Evolutionary conservation across 1,139 yeast genomes (phyloP).

Genomic region (Lodderomyces pseudojiufengensis): DNA sequence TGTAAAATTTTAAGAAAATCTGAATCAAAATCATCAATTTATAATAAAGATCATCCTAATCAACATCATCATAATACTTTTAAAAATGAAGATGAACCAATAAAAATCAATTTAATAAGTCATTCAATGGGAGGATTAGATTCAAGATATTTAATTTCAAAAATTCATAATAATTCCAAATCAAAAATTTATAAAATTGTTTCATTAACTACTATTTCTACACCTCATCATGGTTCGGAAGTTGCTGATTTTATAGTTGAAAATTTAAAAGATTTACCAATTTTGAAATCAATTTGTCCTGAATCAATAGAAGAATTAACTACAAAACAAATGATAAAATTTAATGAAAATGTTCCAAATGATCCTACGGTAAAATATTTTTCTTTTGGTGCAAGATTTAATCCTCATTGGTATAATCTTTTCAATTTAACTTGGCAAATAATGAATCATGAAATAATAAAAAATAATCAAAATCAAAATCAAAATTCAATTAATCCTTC

Average conservation of each 20-base stretch:
- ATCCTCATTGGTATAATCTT: conserved; percentile 59
- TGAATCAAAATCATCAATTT: conserved; percentile 27
- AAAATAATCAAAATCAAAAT: conserved; percentile 9
- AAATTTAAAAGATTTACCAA: conserved; percentile 13
- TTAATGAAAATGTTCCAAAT: conserved; percentile 52
- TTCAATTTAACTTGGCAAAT: conserved; percentile 64
- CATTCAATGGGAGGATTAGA: conserved; percentile 97
- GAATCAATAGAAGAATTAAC: conserved; percentile 59
- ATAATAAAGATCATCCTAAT: conserved; percentile 18
- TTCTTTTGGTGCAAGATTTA: conserved; percentile 76
- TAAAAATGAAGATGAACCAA: conserved; percentile 23
- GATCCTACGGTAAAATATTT: conserved; percentile 66
- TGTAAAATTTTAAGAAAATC: conserved; percentile 29
- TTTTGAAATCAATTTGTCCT: conserved; percentile 30
- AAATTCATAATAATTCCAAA: conserved; percentile 20
- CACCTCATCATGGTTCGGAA: conserved; percentile 87
- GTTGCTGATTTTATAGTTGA: conserved; percentile 69
- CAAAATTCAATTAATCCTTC: conserved; percentile 2
- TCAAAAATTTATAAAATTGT: conserved; percentile 52
- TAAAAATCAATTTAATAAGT: conserved; percentile 71
- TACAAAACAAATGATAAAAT: conserved; percentile 46
- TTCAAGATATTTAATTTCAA: conserved; percentile 67
- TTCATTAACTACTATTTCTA: conserved; percentile 77
- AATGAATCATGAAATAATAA: conserved; percentile 32
- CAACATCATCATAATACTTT: conserved; percentile 10